Evolutionary conservation across 306 rosid genomes (phyloP).

Genomic region (Rosa persica): DNA sequence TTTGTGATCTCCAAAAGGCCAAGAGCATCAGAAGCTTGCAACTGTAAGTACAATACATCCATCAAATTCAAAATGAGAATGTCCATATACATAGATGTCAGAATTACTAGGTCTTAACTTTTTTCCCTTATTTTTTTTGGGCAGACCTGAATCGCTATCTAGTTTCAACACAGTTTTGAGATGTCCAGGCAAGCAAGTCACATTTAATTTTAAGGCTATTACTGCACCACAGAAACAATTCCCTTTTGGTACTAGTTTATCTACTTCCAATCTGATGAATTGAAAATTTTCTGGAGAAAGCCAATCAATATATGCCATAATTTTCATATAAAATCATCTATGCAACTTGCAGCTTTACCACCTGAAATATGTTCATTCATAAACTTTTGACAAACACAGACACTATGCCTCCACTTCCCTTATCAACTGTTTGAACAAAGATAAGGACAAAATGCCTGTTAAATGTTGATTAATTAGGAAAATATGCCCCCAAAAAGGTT

Average conservation of each 20-base stretch:
- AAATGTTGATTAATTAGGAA: neutral
- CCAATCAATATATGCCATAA: neutral
- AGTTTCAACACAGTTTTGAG: neutral
- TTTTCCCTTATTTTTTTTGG: neutral
- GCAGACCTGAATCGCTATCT: neutral
- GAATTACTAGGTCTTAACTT: neutral
- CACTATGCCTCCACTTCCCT: neutral
- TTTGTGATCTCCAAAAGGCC: conserved; percentile 55
- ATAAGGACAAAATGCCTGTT: neutral
- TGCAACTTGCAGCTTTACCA: neutral
- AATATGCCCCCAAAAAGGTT: neutral
- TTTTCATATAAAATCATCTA: neutral
- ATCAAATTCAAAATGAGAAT: conserved; percentile 13
- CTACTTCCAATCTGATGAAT: neutral
- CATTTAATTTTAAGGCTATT: neutral
- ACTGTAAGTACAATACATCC: conserved; percentile 39
- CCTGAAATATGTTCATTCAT: neutral
- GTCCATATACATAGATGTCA: neutral
- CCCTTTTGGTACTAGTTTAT: neutral
- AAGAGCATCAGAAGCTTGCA: conserved; percentile 69
- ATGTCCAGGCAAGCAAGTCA: neutral
- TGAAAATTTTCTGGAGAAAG: neutral
- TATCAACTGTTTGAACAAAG: neutral
- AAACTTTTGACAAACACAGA: neutral
- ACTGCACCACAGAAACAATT: neutral